Percentiles rank a stretch among this genome's conserved stretches.
Conservation (phyloP, 768 basidiomycete species). For the Cystobasidium onofrii region DNA sequence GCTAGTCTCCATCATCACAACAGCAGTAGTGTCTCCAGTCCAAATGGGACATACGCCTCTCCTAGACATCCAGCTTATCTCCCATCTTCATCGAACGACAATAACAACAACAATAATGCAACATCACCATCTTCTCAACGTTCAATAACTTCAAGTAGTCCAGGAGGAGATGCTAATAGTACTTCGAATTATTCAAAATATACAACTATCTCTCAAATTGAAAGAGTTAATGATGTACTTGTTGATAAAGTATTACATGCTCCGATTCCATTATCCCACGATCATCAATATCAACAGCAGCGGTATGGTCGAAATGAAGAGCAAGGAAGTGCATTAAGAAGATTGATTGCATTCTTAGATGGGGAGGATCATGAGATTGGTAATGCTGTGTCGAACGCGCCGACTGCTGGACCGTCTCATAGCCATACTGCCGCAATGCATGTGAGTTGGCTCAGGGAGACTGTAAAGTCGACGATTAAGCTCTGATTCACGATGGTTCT, state of each 20-base stretch:
- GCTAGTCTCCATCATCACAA: background rate
- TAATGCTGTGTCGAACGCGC: background rate
- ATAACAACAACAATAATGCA: background rate
- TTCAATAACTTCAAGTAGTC: background rate
- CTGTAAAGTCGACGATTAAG: too few species aligned
- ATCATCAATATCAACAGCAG: background rate
- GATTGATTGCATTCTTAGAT: conserved; percentile 18
- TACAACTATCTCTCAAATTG: background rate
- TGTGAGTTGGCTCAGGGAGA: background rate
- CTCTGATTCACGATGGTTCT: too few species aligned
- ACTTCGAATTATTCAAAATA: background rate
- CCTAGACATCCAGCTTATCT: background rate
- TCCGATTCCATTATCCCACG: background rate
- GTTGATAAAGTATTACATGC: background rate
- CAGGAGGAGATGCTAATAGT: background rate
- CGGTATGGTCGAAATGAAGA: background rate
- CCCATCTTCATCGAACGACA: background rate
- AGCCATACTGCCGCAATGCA: background rate
- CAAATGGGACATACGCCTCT: background rate
- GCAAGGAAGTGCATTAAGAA: background rate
- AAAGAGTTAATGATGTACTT: background rate
- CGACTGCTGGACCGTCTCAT: background rate
- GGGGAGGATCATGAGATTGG: background rate
- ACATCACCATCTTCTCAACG: background rate
- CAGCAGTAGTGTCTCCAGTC: background rate